A percentile compares a stretch with the other conserved stretches of the same genome.
Evolutionary conservation across 1,284 basidiomycete genomes (phyloP).

Genomic region (Moniliophthora roreri): DNA sequence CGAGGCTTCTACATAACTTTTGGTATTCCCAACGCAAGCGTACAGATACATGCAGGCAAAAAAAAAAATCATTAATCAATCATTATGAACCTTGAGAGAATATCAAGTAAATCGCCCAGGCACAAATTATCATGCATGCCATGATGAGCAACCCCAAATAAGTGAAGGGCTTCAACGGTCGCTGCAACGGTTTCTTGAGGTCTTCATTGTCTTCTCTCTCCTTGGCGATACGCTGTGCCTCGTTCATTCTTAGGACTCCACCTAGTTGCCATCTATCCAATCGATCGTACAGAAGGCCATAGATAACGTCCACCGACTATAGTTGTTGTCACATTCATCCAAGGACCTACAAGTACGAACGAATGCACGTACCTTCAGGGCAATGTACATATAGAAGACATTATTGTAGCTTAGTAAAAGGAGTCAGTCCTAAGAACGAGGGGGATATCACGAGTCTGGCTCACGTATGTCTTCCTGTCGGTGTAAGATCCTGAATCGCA

Average conservation of each 20-base stretch:
- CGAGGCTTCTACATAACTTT: too few species aligned
- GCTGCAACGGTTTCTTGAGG: not conserved
- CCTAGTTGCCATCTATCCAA: slow-evolving; percentile 10
- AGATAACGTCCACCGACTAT: slow-evolving; percentile 9
- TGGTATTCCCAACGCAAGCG: too few species aligned
- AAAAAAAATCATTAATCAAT: too few species aligned
- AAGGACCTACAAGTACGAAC: too few species aligned
- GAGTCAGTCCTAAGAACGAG: too few species aligned
- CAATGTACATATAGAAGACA: slow-evolving; percentile 13
- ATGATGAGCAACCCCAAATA: slow-evolving; percentile 1
- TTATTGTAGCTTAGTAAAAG: slow-evolving; percentile 4
- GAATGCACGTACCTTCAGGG: slow-evolving; percentile 10
- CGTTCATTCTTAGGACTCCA: slow-evolving; percentile 8
- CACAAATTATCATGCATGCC: slow-evolving; percentile 1
- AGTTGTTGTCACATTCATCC: too few species aligned
- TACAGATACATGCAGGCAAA: too few species aligned
- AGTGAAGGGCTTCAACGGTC: slow-evolving; percentile 9
- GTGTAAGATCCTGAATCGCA: slow-evolving; percentile 11
- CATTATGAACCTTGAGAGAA: too few species aligned
- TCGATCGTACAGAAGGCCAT: slow-evolving; percentile 10
- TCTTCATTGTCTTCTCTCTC: not conserved
- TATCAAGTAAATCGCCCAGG: slow-evolving; percentile 9
- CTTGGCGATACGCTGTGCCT: slow-evolving; percentile 2
- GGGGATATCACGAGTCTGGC: not conserved
- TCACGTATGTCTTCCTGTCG: slow-evolving; percentile 9